Conservation (phyloP, 2,329 filamentous ascomycete genomes). For the Niveomyces coronatus region DNA sequence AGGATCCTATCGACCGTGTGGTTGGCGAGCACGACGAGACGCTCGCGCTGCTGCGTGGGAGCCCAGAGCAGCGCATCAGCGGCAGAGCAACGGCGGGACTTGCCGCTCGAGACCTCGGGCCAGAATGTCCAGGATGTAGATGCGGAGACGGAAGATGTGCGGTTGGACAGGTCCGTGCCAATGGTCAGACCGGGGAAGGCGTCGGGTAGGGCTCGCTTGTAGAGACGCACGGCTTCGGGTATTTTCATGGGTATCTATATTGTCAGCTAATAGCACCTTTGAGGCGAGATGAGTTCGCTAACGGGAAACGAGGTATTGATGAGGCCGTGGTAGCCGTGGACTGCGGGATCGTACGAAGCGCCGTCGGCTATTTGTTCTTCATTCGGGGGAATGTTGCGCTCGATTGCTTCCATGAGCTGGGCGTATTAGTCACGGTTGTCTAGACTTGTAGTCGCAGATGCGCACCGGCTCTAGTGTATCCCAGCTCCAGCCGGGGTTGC, state of each 20-base stretch:
- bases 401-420: conserved; percentile 13
- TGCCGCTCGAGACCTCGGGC: conserved; percentile 12
- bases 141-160: conserved; percentile 14
- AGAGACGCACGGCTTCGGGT: conserved; percentile 13
- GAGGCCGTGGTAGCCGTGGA: conserved; percentile 15
- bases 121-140: conserved; percentile 17
- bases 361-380: conserved; percentile 13
- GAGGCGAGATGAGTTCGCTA: neutral
- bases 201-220: conserved; percentile 14
- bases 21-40: conserved; percentile 20
- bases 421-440: conserved; percentile 10
- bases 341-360: conserved; percentile 19
- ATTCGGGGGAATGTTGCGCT: conserved; percentile 14
- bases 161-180: conserved; percentile 16
- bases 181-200: conserved; percentile 14
- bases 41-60: conserved; percentile 18
- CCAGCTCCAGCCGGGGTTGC: conserved; percentile 23
- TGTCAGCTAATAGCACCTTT: neutral
- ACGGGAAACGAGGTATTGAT: conserved; percentile 18
- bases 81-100: conserved; percentile 15
- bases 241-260: conserved; percentile 15
- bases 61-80: conserved; percentile 22
- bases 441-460: conserved; percentile 10
- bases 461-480: conserved; percentile 20
- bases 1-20: conserved; percentile 24